Evolutionary conservation across 2,329 filamentous ascomycete genomes (phyloP).

Genomic region (Scedosporium apiospermum): DNA sequence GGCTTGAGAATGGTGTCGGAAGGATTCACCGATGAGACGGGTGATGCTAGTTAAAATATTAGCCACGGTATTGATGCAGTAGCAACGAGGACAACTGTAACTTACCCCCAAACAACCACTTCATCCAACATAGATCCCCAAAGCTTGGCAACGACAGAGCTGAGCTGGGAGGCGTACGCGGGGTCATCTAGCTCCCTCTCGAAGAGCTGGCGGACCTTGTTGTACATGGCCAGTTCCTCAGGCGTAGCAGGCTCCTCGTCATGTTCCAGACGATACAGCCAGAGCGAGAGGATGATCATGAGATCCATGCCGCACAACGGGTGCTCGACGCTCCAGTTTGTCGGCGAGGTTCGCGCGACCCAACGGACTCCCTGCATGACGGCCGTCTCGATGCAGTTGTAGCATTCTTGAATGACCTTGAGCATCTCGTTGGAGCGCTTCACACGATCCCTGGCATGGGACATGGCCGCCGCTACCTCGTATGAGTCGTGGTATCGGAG

Average conservation of each 20-base stretch:
- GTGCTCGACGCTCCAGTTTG: slow-evolving; percentile 98
- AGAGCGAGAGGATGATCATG: slow-evolving; percentile 94
- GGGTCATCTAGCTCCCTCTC: slow-evolving; percentile 77
- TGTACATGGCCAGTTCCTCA: slow-evolving; percentile 82
- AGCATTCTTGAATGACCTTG: slow-evolving; percentile 96
- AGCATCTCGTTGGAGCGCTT: slow-evolving; percentile 96
- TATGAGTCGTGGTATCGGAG: slow-evolving; percentile 95
- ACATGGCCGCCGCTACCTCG: slow-evolving; percentile 95
- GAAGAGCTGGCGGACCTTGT: slow-evolving; percentile 82
- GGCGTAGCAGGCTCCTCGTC: slow-evolving; percentile 85
- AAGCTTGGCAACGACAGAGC: slow-evolving; percentile 86
- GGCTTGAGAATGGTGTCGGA: slow-evolving; percentile 92
- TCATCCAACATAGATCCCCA: slow-evolving; percentile 99
- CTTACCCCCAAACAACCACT: slow-evolving; percentile 98
- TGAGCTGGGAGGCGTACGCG: slow-evolving; percentile 71
- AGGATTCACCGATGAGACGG: slow-evolving; percentile 94
- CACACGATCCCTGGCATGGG: slow-evolving; percentile 82
- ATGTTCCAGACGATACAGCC: slow-evolving; percentile 98
- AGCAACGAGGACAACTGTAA: slow-evolving; percentile 18
- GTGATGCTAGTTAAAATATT: slow-evolving; percentile 53
- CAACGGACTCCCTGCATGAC: slow-evolving; percentile 91
- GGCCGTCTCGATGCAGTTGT: slow-evolving; percentile 93
- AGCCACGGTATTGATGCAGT: slow-evolving; percentile 6
- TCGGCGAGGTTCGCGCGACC: slow-evolving; percentile 95
- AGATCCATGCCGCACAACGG: slow-evolving; percentile 92